Base-by-base conservation (phyloP, 352 stramenopile genomes). In the Phytophthora macrochlamydospora region DNA sequence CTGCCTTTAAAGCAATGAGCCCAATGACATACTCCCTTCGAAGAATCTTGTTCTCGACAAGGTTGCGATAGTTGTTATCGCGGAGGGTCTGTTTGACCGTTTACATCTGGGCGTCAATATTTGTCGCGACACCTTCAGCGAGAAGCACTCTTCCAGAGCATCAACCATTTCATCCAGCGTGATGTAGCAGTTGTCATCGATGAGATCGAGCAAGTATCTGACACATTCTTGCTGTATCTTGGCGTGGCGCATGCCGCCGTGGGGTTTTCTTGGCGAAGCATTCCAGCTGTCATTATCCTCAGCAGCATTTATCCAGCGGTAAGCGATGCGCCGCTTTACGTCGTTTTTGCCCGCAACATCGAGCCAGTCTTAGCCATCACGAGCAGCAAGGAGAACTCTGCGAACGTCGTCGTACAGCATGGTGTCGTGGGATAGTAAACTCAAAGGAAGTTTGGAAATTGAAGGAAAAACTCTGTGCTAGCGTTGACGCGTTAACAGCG, bases 391-490 rank as follows among this genome's bases (percentile, higher is more conserved):
- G 12, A 60, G 42, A 28, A 60, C 31, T 9, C 54, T 7, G 9
- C 42, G 30, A 38, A 60, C 43, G 43, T 60, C 43, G 32, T 35
- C 32, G 42, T 60, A 60, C 8, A 51, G 3, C 42, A 59, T 59
- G 1, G 42, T 32, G 43, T 7, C 5, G 29, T 42, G 7, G 2
- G 8, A 14, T 11, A 7, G 49, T 5, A 30, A 54, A 54, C 18
- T 24, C 18, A 24, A 24, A 24, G 18, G 18, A 24, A 24, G 18
- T 24, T 54, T 42, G 30, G 8, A 31, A 31, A 54, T 43, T 54
- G 49, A 18, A 12, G 18, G 46, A 52, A 9, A n/a, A 33, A 28
- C 28, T 24, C 7, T 38, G 46, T 8, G 13, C 0, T 29, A 13
- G 46, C 46, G n/a, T 7, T 33, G 13, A 33, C 46, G 46, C 11